A percentile compares a stretch with the other conserved stretches of the same genome.
Conservation (phyloP, 2,329 filamentous ascomycete species). For the Sporothrix pseudoabietina region DNA sequence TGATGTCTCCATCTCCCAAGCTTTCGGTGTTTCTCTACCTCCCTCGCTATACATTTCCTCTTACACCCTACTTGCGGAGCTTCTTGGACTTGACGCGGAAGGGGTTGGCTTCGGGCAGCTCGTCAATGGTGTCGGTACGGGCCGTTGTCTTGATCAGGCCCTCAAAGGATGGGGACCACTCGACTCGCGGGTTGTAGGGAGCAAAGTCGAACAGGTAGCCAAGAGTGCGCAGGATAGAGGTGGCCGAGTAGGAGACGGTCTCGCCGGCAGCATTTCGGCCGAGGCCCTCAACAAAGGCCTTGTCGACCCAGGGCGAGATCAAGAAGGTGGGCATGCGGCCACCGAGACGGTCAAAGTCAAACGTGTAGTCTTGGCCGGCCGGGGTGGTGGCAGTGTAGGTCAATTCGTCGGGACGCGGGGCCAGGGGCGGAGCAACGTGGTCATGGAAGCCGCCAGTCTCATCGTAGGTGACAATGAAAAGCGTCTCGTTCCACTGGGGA, state of each 20-base stretch:
- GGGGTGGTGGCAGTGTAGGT: conserved; percentile 44
- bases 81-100: conserved; percentile 26
- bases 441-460: conserved; percentile 53
- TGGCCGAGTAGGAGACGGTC: conserved; percentile 46
- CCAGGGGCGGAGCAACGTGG: conserved; percentile 48
- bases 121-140: conserved; percentile 23
- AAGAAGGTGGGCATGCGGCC: conserved; percentile 48
- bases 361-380: conserved; percentile 43
- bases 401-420: conserved; percentile 45
- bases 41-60: no score
- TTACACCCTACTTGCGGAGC: background rate
- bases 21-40: no score
- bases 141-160: conserved; percentile 34
- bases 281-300: conserved; percentile 46
- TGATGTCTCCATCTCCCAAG: no score
- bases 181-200: conserved; percentile 44
- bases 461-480: conserved; percentile 52
- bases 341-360: conserved; percentile 48
- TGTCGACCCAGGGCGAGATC: conserved; percentile 49
- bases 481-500: conserved; percentile 51
- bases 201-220: conserved; percentile 48
- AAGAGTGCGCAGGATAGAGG: conserved; percentile 48
- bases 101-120: conserved; percentile 29
- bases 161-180: conserved; percentile 45
- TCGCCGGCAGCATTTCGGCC: conserved; percentile 44